Evolutionary conservation across 441 rosid species (phyloP).

Genomic region (Populus hybrid): DNA sequence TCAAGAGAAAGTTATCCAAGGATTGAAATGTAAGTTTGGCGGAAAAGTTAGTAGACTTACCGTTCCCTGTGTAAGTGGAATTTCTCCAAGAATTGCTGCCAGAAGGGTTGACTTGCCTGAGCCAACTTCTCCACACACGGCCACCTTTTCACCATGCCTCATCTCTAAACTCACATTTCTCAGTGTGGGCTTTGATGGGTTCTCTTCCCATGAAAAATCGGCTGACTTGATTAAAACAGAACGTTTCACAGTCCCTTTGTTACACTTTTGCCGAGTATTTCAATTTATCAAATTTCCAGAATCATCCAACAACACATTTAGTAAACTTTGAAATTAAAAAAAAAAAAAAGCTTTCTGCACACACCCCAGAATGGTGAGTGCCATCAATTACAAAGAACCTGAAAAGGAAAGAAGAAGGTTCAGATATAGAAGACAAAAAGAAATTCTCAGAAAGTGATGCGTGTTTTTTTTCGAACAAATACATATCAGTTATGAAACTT

Average conservation of each 20-base stretch:
- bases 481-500: no score
- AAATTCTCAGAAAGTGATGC: not conserved
- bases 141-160: constrained; percentile 40
- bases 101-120: constrained; percentile 14
- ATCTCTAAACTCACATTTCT: constrained; percentile 32
- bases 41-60: constrained; percentile 24
- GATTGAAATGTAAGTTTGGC: not conserved
- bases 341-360: not conserved
- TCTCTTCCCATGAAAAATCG: constrained; percentile 41
- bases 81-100: constrained; percentile 49
- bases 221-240: constrained; percentile 26
- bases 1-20: not conserved
- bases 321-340: not conserved
- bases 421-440: not conserved
- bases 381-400: not conserved
- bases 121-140: constrained; percentile 55
- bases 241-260: not conserved
- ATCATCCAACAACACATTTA: not conserved
- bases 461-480: no score
- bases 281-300: not conserved
- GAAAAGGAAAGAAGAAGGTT: not conserved
- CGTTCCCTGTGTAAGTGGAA: constrained; percentile 36
- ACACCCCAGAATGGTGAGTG: not conserved
- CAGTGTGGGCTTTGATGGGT: constrained; percentile 25
- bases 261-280: constrained; percentile 6